Percentiles rank a stretch among this genome's conserved stretches.
phyloP scores from a whole-genome alignment of 257 asterid genomes.

The Solanum gracilifrons region DNA sequence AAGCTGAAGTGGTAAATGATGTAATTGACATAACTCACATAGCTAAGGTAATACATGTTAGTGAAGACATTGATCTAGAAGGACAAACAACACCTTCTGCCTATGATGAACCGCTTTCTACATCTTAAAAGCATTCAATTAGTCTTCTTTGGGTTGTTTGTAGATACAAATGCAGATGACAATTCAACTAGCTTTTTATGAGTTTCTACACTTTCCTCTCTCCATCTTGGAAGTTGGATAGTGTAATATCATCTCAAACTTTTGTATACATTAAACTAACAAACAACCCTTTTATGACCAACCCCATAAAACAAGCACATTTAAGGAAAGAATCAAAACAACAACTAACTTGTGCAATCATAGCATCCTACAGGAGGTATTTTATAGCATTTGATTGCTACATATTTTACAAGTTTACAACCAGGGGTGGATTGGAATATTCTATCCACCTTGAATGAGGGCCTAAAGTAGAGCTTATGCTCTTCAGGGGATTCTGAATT shows the following conservation, averaged over 20 bases:
- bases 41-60: too few species aligned
- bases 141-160: too few species aligned
- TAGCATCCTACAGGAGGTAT: neutral
- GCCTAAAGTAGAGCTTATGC: neutral
- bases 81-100: too few species aligned
- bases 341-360: neutral
- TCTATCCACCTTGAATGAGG: neutral
- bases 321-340: neutral
- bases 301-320: neutral
- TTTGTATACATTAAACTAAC: neutral
- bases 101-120: too few species aligned
- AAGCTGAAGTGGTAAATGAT: too few species aligned
- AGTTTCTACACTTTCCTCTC: too few species aligned
- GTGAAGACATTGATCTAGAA: too few species aligned
- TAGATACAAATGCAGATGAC: too few species aligned
- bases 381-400: neutral
- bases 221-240: too few species aligned
- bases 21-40: too few species aligned
- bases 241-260: neutral
- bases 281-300: neutral
- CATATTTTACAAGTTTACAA: neutral
- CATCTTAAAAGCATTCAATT: too few species aligned
- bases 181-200: too few species aligned
- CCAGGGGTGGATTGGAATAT: neutral
- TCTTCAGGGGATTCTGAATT: neutral